A percentile compares a stretch with the other conserved stretches of the same genome.
Conservation (phyloP, 2,329 filamentous ascomycete species). For the Microcera coccophila region DNA sequence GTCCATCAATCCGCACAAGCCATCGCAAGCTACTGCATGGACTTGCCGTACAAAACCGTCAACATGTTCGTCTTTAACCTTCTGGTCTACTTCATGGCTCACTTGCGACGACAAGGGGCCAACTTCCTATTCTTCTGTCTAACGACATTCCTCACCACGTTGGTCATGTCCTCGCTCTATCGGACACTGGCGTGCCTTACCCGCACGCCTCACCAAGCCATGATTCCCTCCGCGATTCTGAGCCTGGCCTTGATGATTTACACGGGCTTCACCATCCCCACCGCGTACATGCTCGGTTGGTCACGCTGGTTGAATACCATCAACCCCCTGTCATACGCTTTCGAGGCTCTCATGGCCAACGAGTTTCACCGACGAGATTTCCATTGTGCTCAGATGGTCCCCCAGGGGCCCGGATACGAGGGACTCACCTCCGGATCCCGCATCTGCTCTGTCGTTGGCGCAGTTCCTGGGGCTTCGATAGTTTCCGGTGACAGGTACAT, state of each 20-base stretch:
- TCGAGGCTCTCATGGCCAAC: slow-evolving; percentile 26
- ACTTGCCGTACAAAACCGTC: slow-evolving; percentile 23
- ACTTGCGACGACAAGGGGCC: slow-evolving; percentile 54
- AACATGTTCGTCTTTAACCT: slow-evolving; percentile 27
- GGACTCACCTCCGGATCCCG: slow-evolving; percentile 44
- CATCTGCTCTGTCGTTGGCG: slow-evolving; percentile 52
- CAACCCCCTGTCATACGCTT: slow-evolving; percentile 57
- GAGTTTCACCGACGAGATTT: slow-evolving; percentile 48
- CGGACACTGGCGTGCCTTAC: slow-evolving; percentile 29
- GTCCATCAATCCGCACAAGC: slow-evolving; percentile 33
- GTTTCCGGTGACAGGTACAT: slow-evolving; percentile 62
- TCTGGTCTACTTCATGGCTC: slow-evolving; percentile 62
- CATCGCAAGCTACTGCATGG: slow-evolving; percentile 23
- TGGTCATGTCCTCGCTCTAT: slow-evolving; percentile 30
- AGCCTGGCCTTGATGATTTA: slow-evolving; percentile 53
- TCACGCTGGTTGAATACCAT: slow-evolving; percentile 61
- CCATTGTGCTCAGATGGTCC: slow-evolving; percentile 50
- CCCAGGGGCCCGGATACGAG: slow-evolving; percentile 27
- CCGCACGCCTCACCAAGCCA: slow-evolving; percentile 28
- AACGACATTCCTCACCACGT: slow-evolving; percentile 33
- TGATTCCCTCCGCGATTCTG: slow-evolving; percentile 51
- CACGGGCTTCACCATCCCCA: slow-evolving; percentile 28
- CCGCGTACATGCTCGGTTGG: slow-evolving; percentile 26
- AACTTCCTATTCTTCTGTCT: slow-evolving; percentile 59
- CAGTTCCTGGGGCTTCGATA: slow-evolving; percentile 47